These are phyloP conservation scores for Ochetophila trinervis DNA, from an alignment of 306 rosid species.

Conservation along the genomic window DNA sequence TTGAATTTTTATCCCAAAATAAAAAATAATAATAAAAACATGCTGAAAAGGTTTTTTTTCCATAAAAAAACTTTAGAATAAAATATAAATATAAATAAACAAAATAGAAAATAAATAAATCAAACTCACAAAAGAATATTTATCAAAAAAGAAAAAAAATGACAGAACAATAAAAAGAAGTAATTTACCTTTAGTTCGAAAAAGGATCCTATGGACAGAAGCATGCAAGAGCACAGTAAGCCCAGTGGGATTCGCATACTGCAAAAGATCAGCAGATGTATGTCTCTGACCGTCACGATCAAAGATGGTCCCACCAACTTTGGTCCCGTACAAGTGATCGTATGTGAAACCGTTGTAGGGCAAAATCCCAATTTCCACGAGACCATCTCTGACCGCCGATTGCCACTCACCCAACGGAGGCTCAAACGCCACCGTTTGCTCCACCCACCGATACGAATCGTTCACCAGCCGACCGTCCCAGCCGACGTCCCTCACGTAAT, in stretches of 20 bases:
- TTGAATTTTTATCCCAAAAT: too few relatives aligned
- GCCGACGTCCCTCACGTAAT: constrained; percentile 49
- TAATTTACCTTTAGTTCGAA: constrained; percentile 34
- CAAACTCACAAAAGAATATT: too few relatives aligned
- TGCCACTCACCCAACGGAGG: constrained; percentile 60
- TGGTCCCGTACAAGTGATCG: constrained; percentile 71
- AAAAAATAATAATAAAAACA: too few relatives aligned
- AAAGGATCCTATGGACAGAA: constrained; percentile 50
- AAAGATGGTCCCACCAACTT: constrained; percentile 77
- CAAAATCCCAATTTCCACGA: constrained; percentile 41
- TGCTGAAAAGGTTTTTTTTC: too few relatives aligned
- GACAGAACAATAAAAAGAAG: too few relatives aligned
- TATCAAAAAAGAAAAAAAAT: background rate
- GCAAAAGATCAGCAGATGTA: constrained; percentile 65
- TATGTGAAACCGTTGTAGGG: constrained; percentile 79
- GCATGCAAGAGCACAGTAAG: constrained; percentile 57
- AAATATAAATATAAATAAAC: too few relatives aligned
- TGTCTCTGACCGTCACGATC: constrained; percentile 53
- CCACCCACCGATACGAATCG: constrained; percentile 76
- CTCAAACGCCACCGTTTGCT: constrained; percentile 55
- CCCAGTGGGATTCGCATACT: constrained; percentile 50
- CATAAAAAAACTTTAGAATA: too few relatives aligned
- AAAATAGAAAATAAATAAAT: background rate
- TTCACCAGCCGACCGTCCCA: constrained; percentile 65
- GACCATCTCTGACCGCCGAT: constrained; percentile 57